phyloP scores from a whole-genome alignment of 2,329 filamentous ascomycete genomes.

The Sordariomycetes sp. region DNA sequence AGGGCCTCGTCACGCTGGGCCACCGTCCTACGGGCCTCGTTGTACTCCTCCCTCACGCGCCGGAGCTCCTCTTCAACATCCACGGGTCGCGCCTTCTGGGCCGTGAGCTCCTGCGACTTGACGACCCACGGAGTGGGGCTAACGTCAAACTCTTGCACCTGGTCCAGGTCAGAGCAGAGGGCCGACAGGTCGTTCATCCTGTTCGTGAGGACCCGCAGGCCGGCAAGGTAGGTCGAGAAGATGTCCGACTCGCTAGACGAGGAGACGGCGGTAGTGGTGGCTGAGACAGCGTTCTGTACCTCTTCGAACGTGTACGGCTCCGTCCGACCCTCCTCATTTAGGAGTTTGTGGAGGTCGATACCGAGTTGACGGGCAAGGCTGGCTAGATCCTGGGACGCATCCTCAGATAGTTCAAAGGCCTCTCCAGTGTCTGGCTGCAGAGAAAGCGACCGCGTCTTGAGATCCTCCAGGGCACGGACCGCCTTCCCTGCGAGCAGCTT shows the following conservation, averaged over 20 bases:
- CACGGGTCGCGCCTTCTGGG: slow-evolving; percentile 68
- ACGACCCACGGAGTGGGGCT: slow-evolving; percentile 71
- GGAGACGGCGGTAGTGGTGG: slow-evolving; percentile 40
- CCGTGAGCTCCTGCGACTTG: slow-evolving; percentile 69
- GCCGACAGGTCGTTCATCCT: slow-evolving; percentile 61
- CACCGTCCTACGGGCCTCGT: slow-evolving; percentile 62
- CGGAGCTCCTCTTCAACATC: slow-evolving; percentile 80
- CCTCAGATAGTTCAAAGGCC: slow-evolving; percentile 60
- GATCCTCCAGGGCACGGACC: slow-evolving; percentile 64
- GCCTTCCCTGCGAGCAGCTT: slow-evolving; percentile 79
- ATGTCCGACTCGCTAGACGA: slow-evolving; percentile 53
- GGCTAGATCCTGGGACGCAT: slow-evolving; percentile 53
- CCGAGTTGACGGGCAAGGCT: slow-evolving; percentile 58
- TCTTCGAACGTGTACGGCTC: slow-evolving; percentile 59
- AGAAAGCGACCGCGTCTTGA: slow-evolving; percentile 65
- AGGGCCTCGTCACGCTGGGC: slow-evolving; percentile 70
- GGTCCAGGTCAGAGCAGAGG: slow-evolving; percentile 58
- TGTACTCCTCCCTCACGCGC: slow-evolving; percentile 68
- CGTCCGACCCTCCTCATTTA: slow-evolving; percentile 57
- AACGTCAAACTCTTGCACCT: slow-evolving; percentile 71
- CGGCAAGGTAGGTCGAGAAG: slow-evolving; percentile 57
- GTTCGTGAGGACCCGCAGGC: slow-evolving; percentile 52
- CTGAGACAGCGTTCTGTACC: slow-evolving; percentile 51
- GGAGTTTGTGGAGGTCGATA: slow-evolving; percentile 54
- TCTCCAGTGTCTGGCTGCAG: slow-evolving; percentile 56